Conservation (phyloP, 345 rosid species). For the Raphanus raphanistrum region DNA sequence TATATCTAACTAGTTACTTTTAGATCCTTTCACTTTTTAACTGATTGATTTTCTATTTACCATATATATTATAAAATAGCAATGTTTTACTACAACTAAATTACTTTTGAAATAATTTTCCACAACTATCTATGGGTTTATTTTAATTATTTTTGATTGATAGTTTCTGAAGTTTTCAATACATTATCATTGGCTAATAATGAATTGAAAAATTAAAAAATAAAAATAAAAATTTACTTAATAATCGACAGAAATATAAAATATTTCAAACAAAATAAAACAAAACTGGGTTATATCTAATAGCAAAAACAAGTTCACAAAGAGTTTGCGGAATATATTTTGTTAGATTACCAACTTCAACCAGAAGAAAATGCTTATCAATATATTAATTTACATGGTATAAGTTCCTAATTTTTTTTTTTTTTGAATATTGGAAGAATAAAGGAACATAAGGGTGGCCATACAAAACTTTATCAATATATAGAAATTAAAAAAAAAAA, state of each 20-base stretch:
- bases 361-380: neutral
- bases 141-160: neutral
- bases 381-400: neutral
- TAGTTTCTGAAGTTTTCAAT: neutral
- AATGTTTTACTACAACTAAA: neutral
- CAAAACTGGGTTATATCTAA: neutral
- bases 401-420: neutral
- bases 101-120: neutral
- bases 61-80: neutral
- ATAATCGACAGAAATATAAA: neutral
- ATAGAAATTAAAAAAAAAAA: neutral
- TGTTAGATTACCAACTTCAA: neutral
- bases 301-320: neutral
- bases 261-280: neutral
- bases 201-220: neutral
- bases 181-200: neutral
- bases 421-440: neutral
- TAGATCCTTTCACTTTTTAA: neutral
- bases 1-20: neutral
- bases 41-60: neutral
- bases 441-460: conserved; percentile 6
- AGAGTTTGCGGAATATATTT: neutral
- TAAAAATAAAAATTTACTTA: no score
- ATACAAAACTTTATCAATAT: conserved; percentile 4
- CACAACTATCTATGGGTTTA: neutral